Conservation (phyloP, 2,329 filamentous ascomycete species). For the Penicillium capsulatum region DNA sequence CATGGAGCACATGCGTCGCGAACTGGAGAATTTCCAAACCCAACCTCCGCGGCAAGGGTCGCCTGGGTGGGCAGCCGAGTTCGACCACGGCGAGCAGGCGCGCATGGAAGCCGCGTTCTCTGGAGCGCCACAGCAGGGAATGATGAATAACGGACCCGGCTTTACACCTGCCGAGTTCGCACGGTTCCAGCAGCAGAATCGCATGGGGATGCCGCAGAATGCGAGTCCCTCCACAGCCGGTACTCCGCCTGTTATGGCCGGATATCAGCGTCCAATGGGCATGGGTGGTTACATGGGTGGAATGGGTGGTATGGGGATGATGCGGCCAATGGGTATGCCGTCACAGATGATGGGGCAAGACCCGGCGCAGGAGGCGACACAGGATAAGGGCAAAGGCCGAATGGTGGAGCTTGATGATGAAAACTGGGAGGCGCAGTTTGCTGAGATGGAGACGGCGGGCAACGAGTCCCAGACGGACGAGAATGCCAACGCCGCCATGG, state of each 20-base stretch:
- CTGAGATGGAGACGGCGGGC: constrained; percentile 66
- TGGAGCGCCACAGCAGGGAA: constrained; percentile 39
- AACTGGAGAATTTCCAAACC: constrained; percentile 53
- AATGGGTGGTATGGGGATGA: constrained; percentile 44
- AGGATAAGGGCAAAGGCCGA: constrained; percentile 77
- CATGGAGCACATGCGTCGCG: constrained; percentile 63
- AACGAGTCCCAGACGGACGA: constrained; percentile 51
- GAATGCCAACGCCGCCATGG: constrained; percentile 69
- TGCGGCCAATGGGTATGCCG: constrained; percentile 44
- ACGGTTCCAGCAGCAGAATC: constrained; percentile 72
- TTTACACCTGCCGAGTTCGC: constrained; percentile 85
- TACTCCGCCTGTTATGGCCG: constrained; percentile 59
- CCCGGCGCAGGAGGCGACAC: constrained; percentile 58
- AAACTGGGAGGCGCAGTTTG: constrained; percentile 96
- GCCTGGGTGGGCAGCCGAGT: constrained; percentile 61
- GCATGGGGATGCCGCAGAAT: constrained; percentile 54
- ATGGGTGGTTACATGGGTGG: constrained; percentile 43
- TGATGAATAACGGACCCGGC: constrained; percentile 47
- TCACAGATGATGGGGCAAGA: constrained; percentile 49
- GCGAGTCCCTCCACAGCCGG: constrained; percentile 54
- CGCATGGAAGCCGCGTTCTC: constrained; percentile 69
- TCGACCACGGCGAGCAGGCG: constrained; percentile 59
- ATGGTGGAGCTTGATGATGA: constrained; percentile 89
- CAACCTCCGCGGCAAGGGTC: constrained; percentile 51
- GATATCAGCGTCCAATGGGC: constrained; percentile 44